These are phyloP conservation scores for Trichoderma reesei DNA, from an alignment of 495 filamentous ascomycete species.

Conservation along the genomic window DNA sequence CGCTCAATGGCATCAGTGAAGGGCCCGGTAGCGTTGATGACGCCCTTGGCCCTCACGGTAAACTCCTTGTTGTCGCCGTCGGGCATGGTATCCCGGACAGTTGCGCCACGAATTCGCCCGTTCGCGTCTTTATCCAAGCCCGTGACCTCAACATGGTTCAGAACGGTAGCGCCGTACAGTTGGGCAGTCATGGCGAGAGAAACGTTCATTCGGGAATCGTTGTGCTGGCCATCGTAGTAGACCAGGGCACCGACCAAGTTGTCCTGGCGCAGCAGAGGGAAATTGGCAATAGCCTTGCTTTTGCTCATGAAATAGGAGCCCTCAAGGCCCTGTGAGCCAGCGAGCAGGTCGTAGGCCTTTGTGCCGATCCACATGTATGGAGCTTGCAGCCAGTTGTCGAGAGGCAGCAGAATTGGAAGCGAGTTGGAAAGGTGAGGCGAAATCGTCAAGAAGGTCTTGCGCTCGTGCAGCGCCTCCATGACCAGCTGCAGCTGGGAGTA, in stretches of 20 bases:
- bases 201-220: slow-evolving; percentile 76
- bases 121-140: slow-evolving; percentile 53
- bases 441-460: slow-evolving; percentile 67
- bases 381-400: slow-evolving; percentile 71
- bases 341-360: slow-evolving; percentile 66
- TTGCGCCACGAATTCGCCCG: slow-evolving; percentile 56
- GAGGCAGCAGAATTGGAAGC: slow-evolving; percentile 72
- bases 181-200: slow-evolving; percentile 70
- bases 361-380: slow-evolving; percentile 75
- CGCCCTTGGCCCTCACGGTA: slow-evolving; percentile 9
- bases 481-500: slow-evolving; percentile 71
- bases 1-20: slow-evolving; percentile 71
- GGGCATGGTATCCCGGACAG: slow-evolving; percentile 60
- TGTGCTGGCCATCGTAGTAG: slow-evolving; percentile 76
- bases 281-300: slow-evolving; percentile 65
- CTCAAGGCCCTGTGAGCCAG: slow-evolving; percentile 69
- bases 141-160: slow-evolving; percentile 67
- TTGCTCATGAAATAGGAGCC: slow-evolving; percentile 71
- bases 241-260: slow-evolving; percentile 63
- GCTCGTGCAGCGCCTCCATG: slow-evolving; percentile 64
- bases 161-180: slow-evolving; percentile 62
- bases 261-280: slow-evolving; percentile 67
- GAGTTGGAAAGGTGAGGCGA: slow-evolving; percentile 74
- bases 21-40: slow-evolving; percentile 37
- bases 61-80: slow-evolving; percentile 35